These are phyloP conservation scores for Russula griseocarnosa DNA, from an alignment of 768 basidiomycete species.

Conservation along the genomic window DNA sequence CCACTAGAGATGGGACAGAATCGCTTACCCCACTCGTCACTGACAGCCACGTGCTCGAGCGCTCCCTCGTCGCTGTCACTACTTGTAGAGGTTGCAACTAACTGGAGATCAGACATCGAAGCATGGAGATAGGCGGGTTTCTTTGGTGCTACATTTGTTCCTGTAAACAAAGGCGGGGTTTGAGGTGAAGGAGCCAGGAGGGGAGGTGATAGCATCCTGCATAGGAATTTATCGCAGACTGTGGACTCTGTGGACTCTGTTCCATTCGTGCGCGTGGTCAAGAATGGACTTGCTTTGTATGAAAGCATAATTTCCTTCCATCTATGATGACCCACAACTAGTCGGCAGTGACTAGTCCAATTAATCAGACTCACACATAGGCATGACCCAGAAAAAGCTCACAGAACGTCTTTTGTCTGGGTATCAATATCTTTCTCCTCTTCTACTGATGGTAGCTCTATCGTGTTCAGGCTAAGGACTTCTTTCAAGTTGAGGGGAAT, in stretches of 20 bases:
- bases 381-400: neutral
- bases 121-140: neutral
- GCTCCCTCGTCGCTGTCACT: neutral
- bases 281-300: constrained; percentile 12
- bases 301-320: neutral
- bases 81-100: neutral
- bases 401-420: neutral
- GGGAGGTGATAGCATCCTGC: constrained; percentile 13
- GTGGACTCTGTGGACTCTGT: neutral
- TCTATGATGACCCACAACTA: neutral
- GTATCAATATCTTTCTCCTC: neutral
- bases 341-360: constrained; percentile 5
- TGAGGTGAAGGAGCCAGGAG: neutral
- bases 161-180: constrained; percentile 19
- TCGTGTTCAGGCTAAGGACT: neutral
- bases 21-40: constrained; percentile 16
- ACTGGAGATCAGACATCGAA: constrained; percentile 13
- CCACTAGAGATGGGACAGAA: neutral
- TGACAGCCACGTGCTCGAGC: neutral
- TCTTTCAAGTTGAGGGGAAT: neutral
- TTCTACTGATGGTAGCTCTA: neutral
- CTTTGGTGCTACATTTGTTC: neutral
- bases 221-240: neutral
- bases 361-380: neutral
- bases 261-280: neutral